Evolutionary conservation across 2,329 filamentous ascomycete genomes (phyloP), one percentile per base, ranked within the genome.

Genomic region (Hymenoscyphus salicellus): DNA sequence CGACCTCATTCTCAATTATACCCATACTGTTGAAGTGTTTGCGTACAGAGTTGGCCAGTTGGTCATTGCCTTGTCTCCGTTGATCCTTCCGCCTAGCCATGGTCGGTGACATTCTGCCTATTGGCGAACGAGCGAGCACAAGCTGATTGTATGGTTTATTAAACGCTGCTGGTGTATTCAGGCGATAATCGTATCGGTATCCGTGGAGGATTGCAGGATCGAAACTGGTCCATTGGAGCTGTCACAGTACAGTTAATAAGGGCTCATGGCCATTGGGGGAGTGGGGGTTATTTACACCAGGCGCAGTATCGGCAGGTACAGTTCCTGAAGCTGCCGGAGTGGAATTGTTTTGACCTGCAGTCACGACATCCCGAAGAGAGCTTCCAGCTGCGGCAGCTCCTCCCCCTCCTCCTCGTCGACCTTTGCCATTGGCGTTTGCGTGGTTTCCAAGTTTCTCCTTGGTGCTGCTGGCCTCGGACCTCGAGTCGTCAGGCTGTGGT

Each of bases 1-100:
- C 89, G 69, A 93, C 88, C 72, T 95, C 91, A 74, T 89, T 92
- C 79, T 96, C 92, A 69, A 88, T 89, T 49, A 94, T 86, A 17
- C 89, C 89, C 69, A 91, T 82, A 38, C 86, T 87, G 74, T 95
- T 95, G 79, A 95, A 95, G 77, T 95, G 90, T 76, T 92, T 93
- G 69, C 91, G 83, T 58, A 93, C 89, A 1, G 86, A 83, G 69
- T 87, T 82, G 8, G 89, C 89, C 62, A 96, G 80, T 69, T 90
- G 84, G 43, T 92, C 88, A 74, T 90, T 90, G 72, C 84, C 85
- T 74, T 93, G 87, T 62, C 89, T 83, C 61, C 88, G 80, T 72
- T 87, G 82, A 57, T 86, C 81, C 69, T 85, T 86, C 70, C 82
- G 84, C 64, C 89, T 81, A 55, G 87, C 86, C 86, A 93, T 92